Conservation (phyloP, 1,284 basidiomycete genomes). For the Coniferiporia sulphurascens region DNA sequence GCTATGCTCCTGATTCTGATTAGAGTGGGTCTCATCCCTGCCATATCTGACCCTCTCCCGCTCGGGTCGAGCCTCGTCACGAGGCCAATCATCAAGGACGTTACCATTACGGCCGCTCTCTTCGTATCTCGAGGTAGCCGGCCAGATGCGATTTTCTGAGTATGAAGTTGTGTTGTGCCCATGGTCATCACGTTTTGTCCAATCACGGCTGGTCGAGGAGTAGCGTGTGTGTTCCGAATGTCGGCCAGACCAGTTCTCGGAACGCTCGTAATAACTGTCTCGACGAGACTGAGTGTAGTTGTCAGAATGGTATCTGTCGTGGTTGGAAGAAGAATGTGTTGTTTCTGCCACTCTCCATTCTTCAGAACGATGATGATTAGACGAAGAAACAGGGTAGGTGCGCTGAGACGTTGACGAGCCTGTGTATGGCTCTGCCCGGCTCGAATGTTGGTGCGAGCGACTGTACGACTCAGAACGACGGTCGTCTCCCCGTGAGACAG, state of each 20-base stretch:
- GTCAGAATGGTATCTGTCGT: conserved; percentile 50
- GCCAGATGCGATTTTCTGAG: conserved; percentile 40
- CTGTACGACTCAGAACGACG: conserved; percentile 39
- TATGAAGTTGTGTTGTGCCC: conserved; percentile 37
- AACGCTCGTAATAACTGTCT: conserved; percentile 41
- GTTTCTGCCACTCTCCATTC: conserved; percentile 46
- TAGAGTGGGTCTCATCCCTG: neutral
- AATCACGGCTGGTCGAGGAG: conserved; percentile 35
- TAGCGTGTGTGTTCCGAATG: conserved; percentile 34
- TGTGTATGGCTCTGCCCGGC: conserved; percentile 42
- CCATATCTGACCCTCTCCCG: conserved; percentile 5
- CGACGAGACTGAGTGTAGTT: conserved; percentile 44
- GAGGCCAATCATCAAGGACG: conserved; percentile 40
- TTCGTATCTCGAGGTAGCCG: conserved; percentile 21
- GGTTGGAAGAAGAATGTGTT: conserved; percentile 27
- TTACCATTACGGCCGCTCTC: conserved; percentile 20
- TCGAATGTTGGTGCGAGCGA: conserved; percentile 39
- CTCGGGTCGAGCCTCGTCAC: conserved; percentile 33
- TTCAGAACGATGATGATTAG: conserved; percentile 45
- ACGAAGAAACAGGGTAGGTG: conserved; percentile 42
- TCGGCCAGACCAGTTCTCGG: conserved; percentile 40
- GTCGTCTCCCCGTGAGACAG: conserved; percentile 48
- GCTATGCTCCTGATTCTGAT: neutral
- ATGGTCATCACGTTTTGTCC: conserved; percentile 44
- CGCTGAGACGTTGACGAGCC: conserved; percentile 39